Base-by-base conservation (phyloP, 768 basidiomycete species). In the Glaciozyma antarctica region DNA sequence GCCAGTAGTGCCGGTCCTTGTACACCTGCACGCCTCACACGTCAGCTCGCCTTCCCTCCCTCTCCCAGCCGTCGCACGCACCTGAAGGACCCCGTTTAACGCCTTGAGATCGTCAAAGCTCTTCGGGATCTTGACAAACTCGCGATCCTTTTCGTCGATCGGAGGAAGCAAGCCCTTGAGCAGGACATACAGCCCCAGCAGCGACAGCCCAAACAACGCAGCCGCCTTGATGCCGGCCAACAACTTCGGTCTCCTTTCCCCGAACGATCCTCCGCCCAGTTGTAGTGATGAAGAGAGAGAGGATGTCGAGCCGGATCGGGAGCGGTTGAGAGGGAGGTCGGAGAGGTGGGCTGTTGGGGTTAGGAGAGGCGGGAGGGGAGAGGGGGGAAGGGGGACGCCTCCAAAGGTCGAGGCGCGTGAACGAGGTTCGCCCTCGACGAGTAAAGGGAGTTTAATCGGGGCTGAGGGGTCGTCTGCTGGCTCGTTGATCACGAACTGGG, bases 71-170 rank as follows among this genome's bases (percentile, higher is more conserved):
- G 13, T 12, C 38, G 38, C 8, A 41, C 38, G 38, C 38, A 64
- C 69, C 81, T 90, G 91, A 47, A 92, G 79, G 9, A 93, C 84
- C 26, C 75, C 79, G 75, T 97, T 95, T 59, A 97, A 32, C 10
- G 83, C 85, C 74, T 97, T 85, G 16, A 98, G 81, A 75, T 97
- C 85, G 24, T 80, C 81, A 71, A 98, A 97, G 5, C 87, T 88
- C 75, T 87, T 89, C 17, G 94, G 94, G 60, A 98, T 82, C 71
- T 84, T 86, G 30, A 98, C 80, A 34, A 82, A 75, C 0, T 83
- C 84, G 45, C 85, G 83, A 79, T 98, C 91, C 58, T 80, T 83
- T 48, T 89, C 90, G 73, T 71, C 57, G 41, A 69, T 72, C 28
- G 60, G 56, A 49, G 52, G 60, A 59, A 65, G 44, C 13, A 71